phyloP scores from a whole-genome alignment of 805 yeast species.

The Candida loeiensis region DNA sequence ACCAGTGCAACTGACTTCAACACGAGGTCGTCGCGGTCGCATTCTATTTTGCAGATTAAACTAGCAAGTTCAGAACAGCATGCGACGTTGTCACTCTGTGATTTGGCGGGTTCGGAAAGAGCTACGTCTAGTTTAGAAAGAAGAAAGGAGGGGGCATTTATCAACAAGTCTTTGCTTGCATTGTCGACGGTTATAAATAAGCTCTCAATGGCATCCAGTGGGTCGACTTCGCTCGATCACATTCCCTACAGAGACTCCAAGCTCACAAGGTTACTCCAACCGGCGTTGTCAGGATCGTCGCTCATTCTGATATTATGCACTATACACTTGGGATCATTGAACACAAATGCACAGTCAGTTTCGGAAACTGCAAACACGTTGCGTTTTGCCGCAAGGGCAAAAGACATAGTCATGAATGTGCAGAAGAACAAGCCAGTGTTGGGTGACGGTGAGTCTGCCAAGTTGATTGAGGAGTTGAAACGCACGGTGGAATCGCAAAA shows the following conservation, averaged over 20 bases:
- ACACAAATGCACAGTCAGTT: conserved; percentile 40
- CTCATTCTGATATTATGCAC: conserved; percentile 86
- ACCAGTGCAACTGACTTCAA: conserved; percentile 91
- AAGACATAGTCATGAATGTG: conserved; percentile 72
- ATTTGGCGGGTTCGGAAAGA: conserved; percentile 94
- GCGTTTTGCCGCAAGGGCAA: conserved; percentile 90
- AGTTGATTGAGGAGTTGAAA: conserved; percentile 52
- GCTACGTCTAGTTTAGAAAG: conserved; percentile 68
- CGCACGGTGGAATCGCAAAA: conserved; percentile 61
- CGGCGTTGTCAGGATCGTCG: conserved; percentile 85
- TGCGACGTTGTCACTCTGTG: conserved; percentile 81
- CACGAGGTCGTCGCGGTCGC: conserved; percentile 84
- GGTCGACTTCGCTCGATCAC: conserved; percentile 45
- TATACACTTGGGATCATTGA: conserved; percentile 54
- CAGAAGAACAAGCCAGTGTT: conserved; percentile 43
- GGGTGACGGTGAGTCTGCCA: conserved; percentile 37
- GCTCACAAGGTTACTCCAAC: conserved; percentile 84
- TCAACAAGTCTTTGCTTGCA: conserved; percentile 86
- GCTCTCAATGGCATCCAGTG: conserved; percentile 41
- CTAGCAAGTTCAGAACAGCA: conserved; percentile 37
- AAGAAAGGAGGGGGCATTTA: conserved; percentile 89
- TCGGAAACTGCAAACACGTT: conserved; percentile 84
- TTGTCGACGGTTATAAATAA: conserved; percentile 90
- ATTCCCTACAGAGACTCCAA: conserved; percentile 93
- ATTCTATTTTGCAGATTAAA: conserved; percentile 76